phyloP scores from a whole-genome alignment of 768 basidiomycete genomes.

The Trametes cinnabarina region DNA sequence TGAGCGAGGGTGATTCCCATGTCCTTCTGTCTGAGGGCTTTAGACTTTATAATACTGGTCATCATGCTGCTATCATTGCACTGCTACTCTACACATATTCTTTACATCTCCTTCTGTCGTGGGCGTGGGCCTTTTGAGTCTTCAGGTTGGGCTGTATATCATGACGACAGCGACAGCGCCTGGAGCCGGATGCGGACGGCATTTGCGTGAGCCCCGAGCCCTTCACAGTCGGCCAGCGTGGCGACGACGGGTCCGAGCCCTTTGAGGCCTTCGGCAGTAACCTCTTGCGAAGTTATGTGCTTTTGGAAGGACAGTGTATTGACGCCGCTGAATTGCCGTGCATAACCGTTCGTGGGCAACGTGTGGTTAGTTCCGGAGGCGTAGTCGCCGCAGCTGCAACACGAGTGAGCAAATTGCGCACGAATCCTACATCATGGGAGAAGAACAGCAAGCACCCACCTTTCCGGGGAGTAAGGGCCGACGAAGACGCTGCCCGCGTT shows the following conservation, averaged over 20 bases:
- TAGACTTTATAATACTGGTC: slow-evolving; percentile 24
- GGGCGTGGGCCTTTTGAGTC: neutral
- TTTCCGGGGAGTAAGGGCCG: slow-evolving; percentile 92
- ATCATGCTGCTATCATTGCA: slow-evolving; percentile 25
- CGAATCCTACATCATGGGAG: slow-evolving; percentile 12
- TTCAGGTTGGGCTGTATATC: neutral
- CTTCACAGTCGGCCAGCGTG: slow-evolving; percentile 92
- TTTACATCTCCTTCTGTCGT: slow-evolving; percentile 7
- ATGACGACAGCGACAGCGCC: slow-evolving; percentile 8
- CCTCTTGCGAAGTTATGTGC: slow-evolving; percentile 95
- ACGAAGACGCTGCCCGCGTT: slow-evolving; percentile 98
- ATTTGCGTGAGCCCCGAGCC: slow-evolving; percentile 91
- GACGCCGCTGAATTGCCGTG: slow-evolving; percentile 96
- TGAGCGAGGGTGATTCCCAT: slow-evolving; percentile 8
- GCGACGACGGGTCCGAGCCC: slow-evolving; percentile 83
- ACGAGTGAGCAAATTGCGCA: no score
- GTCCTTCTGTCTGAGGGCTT: slow-evolving; percentile 4
- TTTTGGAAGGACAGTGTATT: slow-evolving; percentile 98
- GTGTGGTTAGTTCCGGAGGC: slow-evolving; percentile 99
- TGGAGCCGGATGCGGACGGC: slow-evolving; percentile 84
- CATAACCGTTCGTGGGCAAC: slow-evolving; percentile 93
- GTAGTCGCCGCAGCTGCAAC: slow-evolving; percentile 89
- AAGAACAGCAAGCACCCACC: slow-evolving; percentile 45
- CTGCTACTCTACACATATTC: slow-evolving; percentile 18
- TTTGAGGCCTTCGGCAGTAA: slow-evolving; percentile 74